Conservation (phyloP, 345 rosid species). For the Arabidopsis thaliana region DNA sequence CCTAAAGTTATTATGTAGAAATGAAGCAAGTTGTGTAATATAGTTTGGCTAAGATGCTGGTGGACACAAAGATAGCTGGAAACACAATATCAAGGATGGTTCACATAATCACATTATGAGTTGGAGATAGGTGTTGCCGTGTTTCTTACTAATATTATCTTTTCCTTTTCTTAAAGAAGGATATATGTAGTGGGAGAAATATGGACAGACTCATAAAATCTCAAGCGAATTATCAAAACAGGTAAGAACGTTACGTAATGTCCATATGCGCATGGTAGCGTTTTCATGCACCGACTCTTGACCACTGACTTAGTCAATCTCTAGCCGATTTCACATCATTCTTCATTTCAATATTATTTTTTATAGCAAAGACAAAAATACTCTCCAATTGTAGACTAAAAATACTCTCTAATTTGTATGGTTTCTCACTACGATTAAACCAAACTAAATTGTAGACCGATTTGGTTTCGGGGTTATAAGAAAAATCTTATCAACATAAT, state of each 20-base stretch:
- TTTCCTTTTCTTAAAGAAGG: neutral
- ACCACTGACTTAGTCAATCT: conserved; percentile 43
- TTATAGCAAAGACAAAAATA: neutral
- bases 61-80: neutral
- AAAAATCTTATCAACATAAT: no score
- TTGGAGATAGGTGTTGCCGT: conserved; percentile 29
- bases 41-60: neutral
- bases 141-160: neutral
- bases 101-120: conserved; percentile 12
- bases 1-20: no score
- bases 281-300: conserved; percentile 46
- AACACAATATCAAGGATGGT: neutral
- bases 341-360: neutral
- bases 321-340: conserved; percentile 37
- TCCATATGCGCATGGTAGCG: conserved; percentile 32
- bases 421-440: neutral
- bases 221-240: conserved; percentile 27
- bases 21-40: no score
- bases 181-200: conserved; percentile 16
- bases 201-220: conserved; percentile 24
- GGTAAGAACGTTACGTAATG: conserved; percentile 36
- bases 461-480: no score
- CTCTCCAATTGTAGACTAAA: neutral
- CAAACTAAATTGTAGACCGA: no score
- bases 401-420: neutral